Conservation (phyloP, 2,329 filamentous ascomycete species). For the Talaromyces rugulosus region DNA sequence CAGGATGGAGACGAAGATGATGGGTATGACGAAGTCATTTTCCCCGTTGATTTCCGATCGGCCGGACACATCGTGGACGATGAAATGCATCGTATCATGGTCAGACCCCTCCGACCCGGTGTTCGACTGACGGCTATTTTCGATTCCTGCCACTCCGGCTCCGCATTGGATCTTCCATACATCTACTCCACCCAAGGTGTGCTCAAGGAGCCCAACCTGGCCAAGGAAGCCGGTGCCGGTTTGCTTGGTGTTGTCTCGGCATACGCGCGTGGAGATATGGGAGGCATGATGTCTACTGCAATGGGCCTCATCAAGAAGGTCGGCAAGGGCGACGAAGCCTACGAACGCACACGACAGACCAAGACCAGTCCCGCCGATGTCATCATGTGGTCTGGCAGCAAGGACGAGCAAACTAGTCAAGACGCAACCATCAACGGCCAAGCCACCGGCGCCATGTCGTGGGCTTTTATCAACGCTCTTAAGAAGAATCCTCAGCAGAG, state of each 20-base stretch:
- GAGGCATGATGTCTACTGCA: constrained; percentile 74
- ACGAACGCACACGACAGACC: constrained; percentile 76
- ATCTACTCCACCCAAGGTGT: constrained; percentile 64
- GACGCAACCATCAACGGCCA: constrained; percentile 84
- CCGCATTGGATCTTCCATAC: constrained; percentile 63
- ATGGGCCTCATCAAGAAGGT: constrained; percentile 85
- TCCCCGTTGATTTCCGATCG: constrained; percentile 67
- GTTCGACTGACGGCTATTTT: constrained; percentile 72
- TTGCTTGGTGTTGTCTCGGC: constrained; percentile 65
- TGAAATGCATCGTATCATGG: constrained; percentile 73
- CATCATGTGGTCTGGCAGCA: constrained; percentile 96
- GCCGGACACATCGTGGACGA: constrained; percentile 74
- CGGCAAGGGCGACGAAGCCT: constrained; percentile 70
- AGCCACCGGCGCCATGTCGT: constrained; percentile 97
- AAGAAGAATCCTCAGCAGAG: constrained; percentile 93
- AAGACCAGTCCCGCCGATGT: constrained; percentile 95
- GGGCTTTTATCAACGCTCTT: constrained; percentile 87
- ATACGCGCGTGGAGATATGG: constrained; percentile 79
- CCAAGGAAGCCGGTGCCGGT: constrained; percentile 64
- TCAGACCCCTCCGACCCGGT: constrained; percentile 71
- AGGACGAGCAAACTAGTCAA: constrained; percentile 90
- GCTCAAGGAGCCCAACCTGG: constrained; percentile 65
- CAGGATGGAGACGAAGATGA: constrained; percentile 72
- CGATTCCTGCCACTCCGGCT: constrained; percentile 65
- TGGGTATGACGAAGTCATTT: constrained; percentile 74